Percentiles rank a stretch among this genome's conserved stretches.
Evolutionary conservation across 768 basidiomycete genomes (phyloP).

Genomic region (Trametopsis cervina): DNA sequence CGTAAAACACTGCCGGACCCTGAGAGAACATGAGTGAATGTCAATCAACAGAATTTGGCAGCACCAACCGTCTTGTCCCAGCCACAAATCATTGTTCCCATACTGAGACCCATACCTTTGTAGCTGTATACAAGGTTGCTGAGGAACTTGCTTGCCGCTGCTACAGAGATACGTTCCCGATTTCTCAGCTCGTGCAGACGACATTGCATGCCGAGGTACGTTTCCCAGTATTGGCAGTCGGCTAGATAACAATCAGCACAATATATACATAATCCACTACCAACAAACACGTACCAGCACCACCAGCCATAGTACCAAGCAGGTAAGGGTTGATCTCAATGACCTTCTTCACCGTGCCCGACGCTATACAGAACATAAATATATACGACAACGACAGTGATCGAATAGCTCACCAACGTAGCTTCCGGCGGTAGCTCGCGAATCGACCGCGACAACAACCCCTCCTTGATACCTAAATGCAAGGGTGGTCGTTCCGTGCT

Average conservation of each 20-base stretch:
- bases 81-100: slow-evolving; percentile 99
- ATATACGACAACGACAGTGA: too few relatives aligned
- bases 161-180: slow-evolving; percentile 94
- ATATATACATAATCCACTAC: not conserved
- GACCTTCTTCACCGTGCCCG: slow-evolving; percentile 97
- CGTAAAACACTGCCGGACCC: slow-evolving; percentile 95
- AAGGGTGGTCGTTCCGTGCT: slow-evolving; percentile 96
- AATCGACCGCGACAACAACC: slow-evolving; percentile 99
- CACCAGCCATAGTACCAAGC: slow-evolving; percentile 99
- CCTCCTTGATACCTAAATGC: slow-evolving; percentile 97
- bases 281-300: slow-evolving; percentile 60
- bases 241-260: slow-evolving; percentile 37
- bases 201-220: slow-evolving; percentile 97
- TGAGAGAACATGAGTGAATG: slow-evolving; percentile 23
- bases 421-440: slow-evolving; percentile 93
- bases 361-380: slow-evolving; percentile 47
- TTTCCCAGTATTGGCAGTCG: slow-evolving; percentile 97
- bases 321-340: slow-evolving; percentile 99
- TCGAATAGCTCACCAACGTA: slow-evolving; percentile 75
- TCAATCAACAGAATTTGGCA: not conserved
- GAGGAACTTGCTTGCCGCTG: slow-evolving; percentile 97
- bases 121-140: slow-evolving; percentile 96
- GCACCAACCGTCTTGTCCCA: slow-evolving; percentile 93
- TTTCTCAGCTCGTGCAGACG: slow-evolving; percentile 95
- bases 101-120: slow-evolving; percentile 98